Evolutionary conservation across 768 basidiomycete genomes (phyloP).

Genomic region (Amanita thiersii): DNA sequence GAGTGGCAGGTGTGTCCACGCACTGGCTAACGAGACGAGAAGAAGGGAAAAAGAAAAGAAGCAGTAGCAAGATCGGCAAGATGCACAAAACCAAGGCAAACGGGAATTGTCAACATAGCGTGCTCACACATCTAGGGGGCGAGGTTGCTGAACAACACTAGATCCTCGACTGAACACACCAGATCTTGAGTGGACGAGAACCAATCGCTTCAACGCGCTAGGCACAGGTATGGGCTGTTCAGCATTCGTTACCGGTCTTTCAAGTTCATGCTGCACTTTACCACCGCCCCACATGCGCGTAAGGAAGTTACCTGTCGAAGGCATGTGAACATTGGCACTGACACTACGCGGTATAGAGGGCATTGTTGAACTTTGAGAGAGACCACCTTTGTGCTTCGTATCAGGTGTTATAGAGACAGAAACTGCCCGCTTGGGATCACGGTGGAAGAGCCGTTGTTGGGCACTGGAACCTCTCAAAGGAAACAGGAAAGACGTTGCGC

Average conservation of each 20-base stretch:
- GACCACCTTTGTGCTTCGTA: not conserved
- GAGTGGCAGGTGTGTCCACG: slow-evolving; percentile 10
- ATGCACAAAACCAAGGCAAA: not conserved
- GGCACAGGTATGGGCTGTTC: slow-evolving; percentile 3
- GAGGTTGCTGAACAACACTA: not conserved
- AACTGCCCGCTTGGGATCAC: slow-evolving; percentile 3
- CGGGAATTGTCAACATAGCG: no score
- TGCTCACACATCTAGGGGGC: slow-evolving; percentile 2
- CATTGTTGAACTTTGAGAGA: slow-evolving; percentile 1
- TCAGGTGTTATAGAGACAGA: slow-evolving; percentile 5
- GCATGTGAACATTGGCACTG: slow-evolving; percentile 2
- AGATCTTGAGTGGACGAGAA: slow-evolving; percentile 9
- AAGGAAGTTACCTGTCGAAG: slow-evolving; percentile 4
- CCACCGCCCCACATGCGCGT: slow-evolving; percentile 9
- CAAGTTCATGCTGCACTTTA: slow-evolving; percentile 1
- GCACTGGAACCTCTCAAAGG: slow-evolving; percentile 5
- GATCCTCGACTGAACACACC: slow-evolving; percentile 5
- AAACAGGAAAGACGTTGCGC: slow-evolving; percentile 6
- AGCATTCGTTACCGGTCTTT: not conserved
- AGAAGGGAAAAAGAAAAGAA: slow-evolving; percentile 3
- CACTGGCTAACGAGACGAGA: slow-evolving; percentile 7
- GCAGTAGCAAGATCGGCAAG: slow-evolving; percentile 5
- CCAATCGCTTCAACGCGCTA: slow-evolving; percentile 7
- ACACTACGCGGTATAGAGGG: slow-evolving; percentile 7
- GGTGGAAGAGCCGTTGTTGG: slow-evolving; percentile 6